Percentiles rank a stretch among this genome's conserved stretches.
phyloP scores from a whole-genome alignment of 352 stramenopile species.

The Phytophthora pini region DNA sequence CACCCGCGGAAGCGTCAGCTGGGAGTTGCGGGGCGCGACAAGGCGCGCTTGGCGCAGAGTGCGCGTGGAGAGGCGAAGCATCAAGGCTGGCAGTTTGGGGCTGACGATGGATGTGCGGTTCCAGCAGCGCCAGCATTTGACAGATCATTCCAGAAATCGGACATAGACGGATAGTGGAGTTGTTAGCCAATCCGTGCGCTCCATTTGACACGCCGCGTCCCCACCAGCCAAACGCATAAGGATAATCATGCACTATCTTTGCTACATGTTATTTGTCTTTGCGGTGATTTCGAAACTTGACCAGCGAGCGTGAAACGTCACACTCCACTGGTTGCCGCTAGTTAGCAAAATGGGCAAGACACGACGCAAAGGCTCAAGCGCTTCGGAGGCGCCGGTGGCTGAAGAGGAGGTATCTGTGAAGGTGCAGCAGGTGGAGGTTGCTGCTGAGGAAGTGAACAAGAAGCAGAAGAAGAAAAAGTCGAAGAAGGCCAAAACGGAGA shows the following conservation, averaged over 20 bases:
- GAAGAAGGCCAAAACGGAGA: slow-evolving; percentile 49
- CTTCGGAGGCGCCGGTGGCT: slow-evolving; percentile 8
- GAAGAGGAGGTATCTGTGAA: slow-evolving; percentile 21
- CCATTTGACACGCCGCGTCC: slow-evolving; percentile 33
- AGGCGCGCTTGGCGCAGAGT: slow-evolving; percentile 33
- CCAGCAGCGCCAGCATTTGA: slow-evolving; percentile 7
- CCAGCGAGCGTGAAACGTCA: slow-evolving; percentile 48
- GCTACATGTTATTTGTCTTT: slow-evolving; percentile 7
- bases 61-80: slow-evolving; percentile 43
- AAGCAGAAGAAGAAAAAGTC: slow-evolving; percentile 42
- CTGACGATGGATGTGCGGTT: slow-evolving; percentile 32
- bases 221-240: slow-evolving; percentile 45
- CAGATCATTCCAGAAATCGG: slow-evolving; percentile 27
- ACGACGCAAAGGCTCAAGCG: slow-evolving; percentile 26
- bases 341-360: slow-evolving; percentile 49
- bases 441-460: slow-evolving; percentile 13
- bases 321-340: slow-evolving; percentile 31
- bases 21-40: slow-evolving; percentile 14
- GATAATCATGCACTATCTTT: slow-evolving; percentile 24
- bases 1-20: slow-evolving; percentile 2
- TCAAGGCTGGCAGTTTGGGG: slow-evolving; percentile 7
- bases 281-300: slow-evolving; percentile 13
- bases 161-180: slow-evolving; percentile 13
- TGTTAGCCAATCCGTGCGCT: slow-evolving; percentile 33
- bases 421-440: slow-evolving; percentile 12